phyloP scores from a whole-genome alignment of 306 rosid genomes.

The Pyrus communis region DNA sequence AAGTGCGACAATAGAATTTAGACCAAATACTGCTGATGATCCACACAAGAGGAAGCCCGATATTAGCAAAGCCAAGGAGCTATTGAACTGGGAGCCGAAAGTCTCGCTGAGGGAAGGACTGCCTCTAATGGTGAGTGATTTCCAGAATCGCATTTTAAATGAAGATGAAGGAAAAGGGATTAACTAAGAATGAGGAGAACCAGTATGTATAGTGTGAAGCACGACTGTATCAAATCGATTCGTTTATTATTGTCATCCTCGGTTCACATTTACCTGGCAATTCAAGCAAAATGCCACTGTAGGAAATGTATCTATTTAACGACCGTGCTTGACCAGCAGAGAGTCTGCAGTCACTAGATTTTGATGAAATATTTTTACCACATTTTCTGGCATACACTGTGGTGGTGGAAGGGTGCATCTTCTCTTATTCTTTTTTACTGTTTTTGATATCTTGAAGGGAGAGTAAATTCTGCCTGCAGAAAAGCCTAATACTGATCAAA shows the following conservation, averaged over 20 bases:
- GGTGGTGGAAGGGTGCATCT: conserved; percentile 7
- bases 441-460: not conserved
- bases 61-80: conserved; percentile 86
- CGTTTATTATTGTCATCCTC: conserved; percentile 15
- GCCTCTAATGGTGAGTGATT: conserved; percentile 93
- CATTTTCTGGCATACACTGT: conserved; percentile 13
- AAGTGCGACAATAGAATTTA: conserved; percentile 81
- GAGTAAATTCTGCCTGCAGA: not conserved
- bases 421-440: not conserved
- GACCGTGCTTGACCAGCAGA: conserved; percentile 26
- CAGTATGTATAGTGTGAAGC: conserved; percentile 38
- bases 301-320: conserved; percentile 23
- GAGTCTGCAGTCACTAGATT: conserved; percentile 2
- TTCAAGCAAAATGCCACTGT: conserved; percentile 22
- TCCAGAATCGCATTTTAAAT: conserved; percentile 86
- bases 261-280: conserved; percentile 18
- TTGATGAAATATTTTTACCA: conserved; percentile 23
- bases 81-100: conserved; percentile 91
- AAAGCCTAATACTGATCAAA: not conserved
- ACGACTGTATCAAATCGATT: conserved; percentile 22
- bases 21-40: conserved; percentile 92
- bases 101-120: conserved; percentile 78
- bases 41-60: conserved; percentile 99
- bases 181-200: conserved; percentile 24
- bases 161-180: conserved; percentile 86